A percentile compares a stretch with the other conserved stretches of the same genome.
phyloP scores from a whole-genome alignment of 2,329 filamentous ascomycete genomes.

The Dactylellina cionopaga region DNA sequence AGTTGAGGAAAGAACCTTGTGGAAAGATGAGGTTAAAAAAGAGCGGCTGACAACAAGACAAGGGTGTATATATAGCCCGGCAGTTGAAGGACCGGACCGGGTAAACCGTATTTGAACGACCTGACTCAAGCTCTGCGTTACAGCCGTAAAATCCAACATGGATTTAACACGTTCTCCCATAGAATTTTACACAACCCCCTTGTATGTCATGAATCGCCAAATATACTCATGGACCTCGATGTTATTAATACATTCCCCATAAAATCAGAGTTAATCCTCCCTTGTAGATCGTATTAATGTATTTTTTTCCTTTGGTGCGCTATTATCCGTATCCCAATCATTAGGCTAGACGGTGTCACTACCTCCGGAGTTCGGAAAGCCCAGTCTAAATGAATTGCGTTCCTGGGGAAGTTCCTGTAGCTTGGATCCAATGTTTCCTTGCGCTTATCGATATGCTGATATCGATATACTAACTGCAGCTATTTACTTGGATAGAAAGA shows the following conservation, averaged over 20 bases:
- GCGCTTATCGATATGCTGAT: no score
- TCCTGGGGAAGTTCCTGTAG: neutral
- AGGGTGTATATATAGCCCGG: slow-evolving; percentile 6
- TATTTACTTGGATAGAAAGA: no score
- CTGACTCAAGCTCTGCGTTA: neutral
- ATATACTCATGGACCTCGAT: neutral
- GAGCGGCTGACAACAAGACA: no score
- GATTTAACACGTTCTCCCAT: slow-evolving; percentile 6
- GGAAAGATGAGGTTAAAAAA: no score
- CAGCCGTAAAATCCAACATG: slow-evolving; percentile 5
- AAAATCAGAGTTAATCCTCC: neutral
- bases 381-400: neutral
- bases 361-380: neutral
- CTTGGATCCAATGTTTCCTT: neutral
- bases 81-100: slow-evolving; percentile 12
- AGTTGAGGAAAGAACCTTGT: no score
- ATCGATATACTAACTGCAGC: no score
- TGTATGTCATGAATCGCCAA: neutral
- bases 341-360: neutral
- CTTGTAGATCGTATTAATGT: neutral
- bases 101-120: slow-evolving; percentile 25
- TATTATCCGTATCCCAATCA: neutral
- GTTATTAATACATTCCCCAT: neutral
- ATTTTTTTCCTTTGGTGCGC: neutral
- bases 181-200: slow-evolving; percentile 3